Base-by-base conservation (phyloP, 345 rosid species). In the Corymbia maculata region DNA sequence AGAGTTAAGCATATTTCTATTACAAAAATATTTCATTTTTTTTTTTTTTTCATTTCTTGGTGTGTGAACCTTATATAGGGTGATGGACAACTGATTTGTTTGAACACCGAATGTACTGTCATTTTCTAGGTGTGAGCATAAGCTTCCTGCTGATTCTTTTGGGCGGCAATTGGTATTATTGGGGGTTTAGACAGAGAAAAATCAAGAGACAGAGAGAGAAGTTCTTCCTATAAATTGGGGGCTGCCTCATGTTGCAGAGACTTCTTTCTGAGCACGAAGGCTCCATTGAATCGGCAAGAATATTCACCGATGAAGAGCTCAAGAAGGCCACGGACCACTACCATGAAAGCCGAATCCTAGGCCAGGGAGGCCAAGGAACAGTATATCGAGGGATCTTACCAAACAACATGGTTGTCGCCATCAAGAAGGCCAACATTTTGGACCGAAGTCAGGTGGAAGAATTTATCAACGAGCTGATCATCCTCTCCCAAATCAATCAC, bases 401-500 rank as follows among this genome's bases (percentile, higher is more conserved):
- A 19, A 93, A 92, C 79, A 90, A 89, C 50, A 82, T 11, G 51
- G 44, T 88, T 0, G 89, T 93, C 5, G 96, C 96, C 51, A 93
- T 93, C 30, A 94, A 94, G 88, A 94, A 89, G 42, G 91, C 95
- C 15, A 91, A 84, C 80, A 85, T 90, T 3, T 84, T 92, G 68
- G 92, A 94, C 45, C 89, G 86, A 30, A 91, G 89, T 50, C 92
- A 93, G 82, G 87, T 91, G 3, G 94, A 91, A 47, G 93, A 91
- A 52, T 94, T 93, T 89, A 89, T 94, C 88, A 93, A 93, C n/a
- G 93, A 94, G 80, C 88, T 94, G 28, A 55, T 87, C 0, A 91
- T 94, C 7, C 92, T 94, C 22, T 92, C 93, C 16, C 92, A 93
- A 86, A 90, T 94, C 86, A 93, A 94, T 79, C 94, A 93, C 15